phyloP scores from a whole-genome alignment of 2,329 filamentous ascomycete species.

The Colletotrichum eleusines region DNA sequence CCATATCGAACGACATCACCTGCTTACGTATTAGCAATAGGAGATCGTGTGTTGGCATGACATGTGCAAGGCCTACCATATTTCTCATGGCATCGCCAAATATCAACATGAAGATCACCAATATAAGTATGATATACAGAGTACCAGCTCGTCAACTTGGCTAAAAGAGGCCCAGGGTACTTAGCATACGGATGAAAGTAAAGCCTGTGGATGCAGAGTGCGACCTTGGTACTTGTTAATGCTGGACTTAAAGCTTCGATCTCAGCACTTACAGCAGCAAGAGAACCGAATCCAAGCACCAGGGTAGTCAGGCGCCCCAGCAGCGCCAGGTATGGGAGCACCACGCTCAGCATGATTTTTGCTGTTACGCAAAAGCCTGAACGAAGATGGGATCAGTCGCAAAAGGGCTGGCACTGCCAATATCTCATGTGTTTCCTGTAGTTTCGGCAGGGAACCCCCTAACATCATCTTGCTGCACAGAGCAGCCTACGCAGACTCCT shows the following conservation, averaged over 20 bases:
- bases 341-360: conserved; percentile 7
- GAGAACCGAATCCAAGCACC: not conserved
- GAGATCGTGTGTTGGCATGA: fast-evolving
- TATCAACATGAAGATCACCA: conserved; percentile 29
- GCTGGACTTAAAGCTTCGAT: not conserved
- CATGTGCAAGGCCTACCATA: conserved; percentile 7
- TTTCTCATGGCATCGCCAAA: conserved; percentile 28
- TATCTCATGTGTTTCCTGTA: not conserved
- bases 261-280: conserved; percentile 3
- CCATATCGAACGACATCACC: conserved; percentile 30
- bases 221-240: conserved; percentile 8
- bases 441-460: not conserved
- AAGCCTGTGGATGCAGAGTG: conserved; percentile 12
- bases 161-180: conserved; percentile 25
- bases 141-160: conserved; percentile 29
- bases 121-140: conserved; percentile 20
- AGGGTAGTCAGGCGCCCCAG: not conserved
- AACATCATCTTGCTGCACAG: not conserved
- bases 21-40: not conserved
- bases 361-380: not conserved
- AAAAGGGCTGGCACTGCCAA: not conserved
- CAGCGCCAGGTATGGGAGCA: conserved; percentile 2
- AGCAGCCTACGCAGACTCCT: not conserved
- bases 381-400: not conserved
- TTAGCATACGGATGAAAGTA: conserved; percentile 29